Evolutionary conservation across 2,329 filamentous ascomycete genomes (phyloP), one percentile per base, ranked within the genome.

Genomic region (Ophiocordyceps unilateralis): DNA sequence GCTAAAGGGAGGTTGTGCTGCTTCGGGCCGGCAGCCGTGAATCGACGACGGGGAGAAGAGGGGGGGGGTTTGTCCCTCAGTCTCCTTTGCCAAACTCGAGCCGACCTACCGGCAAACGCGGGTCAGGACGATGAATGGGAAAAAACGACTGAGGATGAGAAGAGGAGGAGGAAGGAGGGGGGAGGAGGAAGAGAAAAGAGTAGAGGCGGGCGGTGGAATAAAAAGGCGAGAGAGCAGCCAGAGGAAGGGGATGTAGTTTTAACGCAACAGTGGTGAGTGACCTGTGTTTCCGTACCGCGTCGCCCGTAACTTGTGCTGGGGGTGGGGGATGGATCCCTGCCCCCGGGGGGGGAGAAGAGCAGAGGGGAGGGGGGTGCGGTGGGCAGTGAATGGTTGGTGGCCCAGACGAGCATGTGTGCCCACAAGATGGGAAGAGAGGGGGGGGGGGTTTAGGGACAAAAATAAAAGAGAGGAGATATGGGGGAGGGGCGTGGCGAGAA

Each of bases 161-260:
- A 66, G 58, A 67, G 67, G 40, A 51, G 52, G 54, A 58, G 51
- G 51, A 56, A 48, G 53, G 58, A 56, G 57, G 30, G 15, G 52
- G 57, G 32, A 34, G n/a, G 15, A 17, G 4, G 14, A 34, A 5
- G n/a, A 17, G 15, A 34, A 8, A 54, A 49, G 41, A 51, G 51
- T 53, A 57, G 54, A 59, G 57, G 57, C 34, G 32, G 53, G 57
- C 45, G 45, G 47, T 45, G 46, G 41, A 44, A 51, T 49, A 48
- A 65, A 68, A 66, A 66, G 58, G 67, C n/a, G n/a, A n/a, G n/a
- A n/a, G n/a, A n/a, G n/a, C n/a, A n/a, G n/a, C n/a, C 67, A 65
- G 65, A 67, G 66, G 62, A 60, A 65, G 63, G 65, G 59, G 64
- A 23, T 22, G 53, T 58, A 58, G 58, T 59, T 61, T 62, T 59